Evolutionary conservation across 192 early-diverging fungal species (phyloP), one percentile per base, ranked within the genome.

Genomic region (Endogone sp.): DNA sequence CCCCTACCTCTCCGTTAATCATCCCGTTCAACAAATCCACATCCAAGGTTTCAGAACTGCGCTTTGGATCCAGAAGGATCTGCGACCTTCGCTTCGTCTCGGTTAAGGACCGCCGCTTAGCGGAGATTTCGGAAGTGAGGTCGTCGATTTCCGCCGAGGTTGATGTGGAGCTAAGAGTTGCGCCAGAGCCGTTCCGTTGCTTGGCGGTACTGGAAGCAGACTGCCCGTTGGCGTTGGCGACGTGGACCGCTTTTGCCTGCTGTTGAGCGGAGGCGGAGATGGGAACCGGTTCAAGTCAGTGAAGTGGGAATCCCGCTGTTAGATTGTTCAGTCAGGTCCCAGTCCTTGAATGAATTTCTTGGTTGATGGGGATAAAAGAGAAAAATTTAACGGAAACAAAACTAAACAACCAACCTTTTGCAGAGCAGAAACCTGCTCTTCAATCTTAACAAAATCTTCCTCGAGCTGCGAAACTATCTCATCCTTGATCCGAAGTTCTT

Each of bases 401-500:
- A 11, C 30, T 68, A n/a, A n/a, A n/a, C 37, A 44, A 44, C 37
- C 37, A 71, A 78, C 76, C 72, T 70, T 65, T 61, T 79, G 72
- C 29, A 79, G 31, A 16, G 55, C 31, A 4, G 66, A 66, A 28
- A 79, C 56, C 26, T 71, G 66, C 25, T 79, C 70, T 62, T 79
- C 72, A 16, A 79, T 49, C 21, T 57, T 59, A 37, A 74, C 62
- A 49, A 79, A 79, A 31, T 74, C 77, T 60, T 75, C 72, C 37
- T 79, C 77, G 54, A 79, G 37, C 57, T 79, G 72, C 27, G 72
- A 71, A 24, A 79, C 69, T 3, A 79, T 65, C 4, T 74, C 72
- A 56, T 79, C 77, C 54, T 79, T 79, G 22, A 74, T 59, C 24
- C 56, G 65, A 30, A 79, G 56, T 67, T 79, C 77, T 31, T 74